Evolutionary conservation across 2,329 filamentous ascomycete genomes (phyloP).

Genomic region (Aspergillus novofumigatus): DNA sequence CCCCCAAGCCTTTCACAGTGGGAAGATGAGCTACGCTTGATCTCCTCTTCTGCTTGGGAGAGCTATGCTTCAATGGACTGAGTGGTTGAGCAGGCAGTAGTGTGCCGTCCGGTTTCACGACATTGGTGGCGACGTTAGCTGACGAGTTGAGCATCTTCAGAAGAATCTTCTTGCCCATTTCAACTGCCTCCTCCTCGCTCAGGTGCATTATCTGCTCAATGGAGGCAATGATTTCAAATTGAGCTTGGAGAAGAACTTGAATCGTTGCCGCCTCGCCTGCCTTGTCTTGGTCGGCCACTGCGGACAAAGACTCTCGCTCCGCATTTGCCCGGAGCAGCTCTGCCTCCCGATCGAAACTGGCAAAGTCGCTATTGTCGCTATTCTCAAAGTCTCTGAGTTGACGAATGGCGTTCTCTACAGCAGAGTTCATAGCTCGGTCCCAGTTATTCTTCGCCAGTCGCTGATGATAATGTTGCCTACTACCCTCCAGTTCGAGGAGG

Average conservation of each 20-base stretch:
- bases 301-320: slow-evolving; percentile 70
- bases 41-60: slow-evolving; percentile 67
- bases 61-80: slow-evolving; percentile 63
- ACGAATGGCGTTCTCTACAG: slow-evolving; percentile 76
- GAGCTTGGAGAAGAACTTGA: slow-evolving; percentile 79
- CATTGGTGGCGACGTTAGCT: slow-evolving; percentile 68
- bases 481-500: slow-evolving; percentile 81
- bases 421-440: slow-evolving; percentile 83
- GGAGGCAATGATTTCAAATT: slow-evolving; percentile 85
- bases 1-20: slow-evolving; percentile 21
- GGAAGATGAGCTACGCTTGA: slow-evolving; percentile 37
- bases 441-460: slow-evolving; percentile 75
- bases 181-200: slow-evolving; percentile 76
- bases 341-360: slow-evolving; percentile 72
- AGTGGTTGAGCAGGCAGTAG: slow-evolving; percentile 55
- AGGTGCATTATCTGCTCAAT: slow-evolving; percentile 77
- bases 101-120: slow-evolving; percentile 84
- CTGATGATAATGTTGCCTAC: slow-evolving; percentile 85
- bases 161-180: slow-evolving; percentile 73
- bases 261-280: slow-evolving; percentile 71
- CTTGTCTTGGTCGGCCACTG: slow-evolving; percentile 80
- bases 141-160: slow-evolving; percentile 73
- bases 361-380: slow-evolving; percentile 63
- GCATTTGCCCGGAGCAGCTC: slow-evolving; percentile 81
- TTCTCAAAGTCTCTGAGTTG: slow-evolving; percentile 70